phyloP scores from a whole-genome alignment of 441 rosid genomes.

The Melastoma candidum region DNA sequence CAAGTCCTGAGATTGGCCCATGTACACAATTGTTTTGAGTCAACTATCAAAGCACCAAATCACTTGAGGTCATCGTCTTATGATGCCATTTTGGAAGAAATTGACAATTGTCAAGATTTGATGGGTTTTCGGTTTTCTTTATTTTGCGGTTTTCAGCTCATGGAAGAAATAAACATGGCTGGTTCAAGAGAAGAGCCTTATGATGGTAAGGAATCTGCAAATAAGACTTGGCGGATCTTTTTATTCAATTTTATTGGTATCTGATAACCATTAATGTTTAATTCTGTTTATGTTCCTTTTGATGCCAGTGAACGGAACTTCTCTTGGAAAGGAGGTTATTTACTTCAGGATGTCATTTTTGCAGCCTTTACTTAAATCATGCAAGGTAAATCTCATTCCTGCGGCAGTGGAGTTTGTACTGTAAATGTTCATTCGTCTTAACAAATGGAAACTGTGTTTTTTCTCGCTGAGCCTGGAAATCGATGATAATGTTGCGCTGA shows the following conservation, averaged over 20 bases:
- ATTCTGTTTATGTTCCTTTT: slow-evolving; percentile 5
- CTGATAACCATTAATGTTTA: not conserved
- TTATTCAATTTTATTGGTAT: not conserved
- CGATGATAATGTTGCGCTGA: too few species aligned
- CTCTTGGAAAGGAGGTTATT: slow-evolving; percentile 56
- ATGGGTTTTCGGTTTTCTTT: not conserved
- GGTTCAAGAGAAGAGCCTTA: slow-evolving; percentile 35
- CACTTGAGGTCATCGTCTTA: not conserved
- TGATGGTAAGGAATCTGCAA: slow-evolving; percentile 30
- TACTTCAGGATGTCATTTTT: slow-evolving; percentile 78
- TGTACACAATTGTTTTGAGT: too few species aligned
- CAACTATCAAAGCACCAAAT: too few species aligned
- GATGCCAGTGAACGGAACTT: slow-evolving; percentile 58
- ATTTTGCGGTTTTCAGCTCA: slow-evolving; percentile 37
- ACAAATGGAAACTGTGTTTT: too few species aligned
- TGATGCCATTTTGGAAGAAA: not conserved
- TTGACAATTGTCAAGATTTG: too few species aligned
- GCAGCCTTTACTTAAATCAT: slow-evolving; percentile 65
- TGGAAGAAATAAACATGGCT: slow-evolving; percentile 72
- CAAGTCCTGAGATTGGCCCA: too few species aligned
- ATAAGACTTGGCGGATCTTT: not conserved
- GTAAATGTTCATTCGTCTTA: not conserved
- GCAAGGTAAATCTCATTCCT: slow-evolving; percentile 48
- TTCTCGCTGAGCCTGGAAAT: too few species aligned
- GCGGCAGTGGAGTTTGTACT: not conserved